A percentile compares a stretch with the other conserved stretches of the same genome.
phyloP scores from a whole-genome alignment of 2,329 filamentous ascomycete genomes.

The Exutisphaerella laricina region DNA sequence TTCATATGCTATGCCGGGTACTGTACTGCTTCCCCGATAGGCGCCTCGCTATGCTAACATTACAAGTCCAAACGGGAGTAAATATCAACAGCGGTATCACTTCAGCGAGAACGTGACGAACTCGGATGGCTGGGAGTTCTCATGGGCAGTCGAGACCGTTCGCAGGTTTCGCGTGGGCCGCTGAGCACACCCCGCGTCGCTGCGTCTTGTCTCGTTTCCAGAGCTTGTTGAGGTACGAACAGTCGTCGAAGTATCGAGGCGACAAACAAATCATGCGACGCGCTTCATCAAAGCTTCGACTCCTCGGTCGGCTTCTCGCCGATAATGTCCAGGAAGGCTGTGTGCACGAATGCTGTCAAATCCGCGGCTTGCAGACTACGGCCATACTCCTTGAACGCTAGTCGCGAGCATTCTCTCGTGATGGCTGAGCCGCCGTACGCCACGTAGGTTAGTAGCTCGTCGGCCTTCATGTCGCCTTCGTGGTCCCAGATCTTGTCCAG shows the following conservation, averaged over 20 bases:
- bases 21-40: background rate
- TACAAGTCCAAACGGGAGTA: too few species aligned
- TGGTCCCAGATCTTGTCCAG: conserved; percentile 72
- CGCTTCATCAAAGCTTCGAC: conserved; percentile 16
- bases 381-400: conserved; percentile 80
- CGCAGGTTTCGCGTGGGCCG: too few species aligned
- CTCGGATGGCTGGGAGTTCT: too few species aligned
- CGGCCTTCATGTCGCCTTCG: conserved; percentile 49
- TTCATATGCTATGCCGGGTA: background rate
- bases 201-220: too few species aligned
- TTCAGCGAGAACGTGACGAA: too few species aligned
- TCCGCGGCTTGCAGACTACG: conserved; percentile 88
- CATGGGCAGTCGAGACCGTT: too few species aligned
- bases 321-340: conserved; percentile 72
- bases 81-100: too few species aligned
- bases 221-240: too few species aligned
- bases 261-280: too few species aligned
- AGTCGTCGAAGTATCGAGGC: too few species aligned
- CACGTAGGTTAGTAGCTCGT: conserved; percentile 63
- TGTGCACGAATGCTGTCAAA: conserved; percentile 82
- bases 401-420: conserved; percentile 81
- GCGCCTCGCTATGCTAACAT: background rate
- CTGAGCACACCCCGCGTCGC: too few species aligned
- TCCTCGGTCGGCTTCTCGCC: conserved; percentile 52
- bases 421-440: conserved; percentile 83